phyloP scores from a whole-genome alignment of 495 filamentous ascomycete genomes.

The Hypoxylon subgilvum region DNA sequence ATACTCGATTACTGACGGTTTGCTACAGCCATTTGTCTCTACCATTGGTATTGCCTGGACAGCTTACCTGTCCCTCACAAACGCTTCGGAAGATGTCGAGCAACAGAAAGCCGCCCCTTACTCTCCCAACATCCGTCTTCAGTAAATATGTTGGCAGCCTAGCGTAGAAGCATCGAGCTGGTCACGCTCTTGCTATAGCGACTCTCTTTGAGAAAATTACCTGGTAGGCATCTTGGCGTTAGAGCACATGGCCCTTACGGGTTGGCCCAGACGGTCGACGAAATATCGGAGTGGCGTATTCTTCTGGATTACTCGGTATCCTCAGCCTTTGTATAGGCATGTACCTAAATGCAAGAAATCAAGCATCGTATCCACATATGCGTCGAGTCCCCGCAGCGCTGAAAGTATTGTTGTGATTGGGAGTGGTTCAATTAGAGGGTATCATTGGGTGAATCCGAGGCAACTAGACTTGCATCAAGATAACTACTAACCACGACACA shows the following conservation, averaged over 20 bases:
- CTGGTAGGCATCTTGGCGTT: constrained; percentile 23
- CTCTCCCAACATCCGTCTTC: constrained; percentile 40
- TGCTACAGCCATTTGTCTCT: constrained; percentile 86
- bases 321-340: constrained; percentile 6
- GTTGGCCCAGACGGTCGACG: constrained; percentile 1
- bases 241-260: constrained; percentile 4
- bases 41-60: constrained; percentile 98
- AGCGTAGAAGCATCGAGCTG: background rate
- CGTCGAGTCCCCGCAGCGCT: background rate
- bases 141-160: constrained; percentile 19
- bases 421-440: background rate
- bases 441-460: constrained; percentile 14
- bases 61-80: constrained; percentile 94
- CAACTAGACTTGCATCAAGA: background rate
- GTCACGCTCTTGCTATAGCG: constrained; percentile 8
- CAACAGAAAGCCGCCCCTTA: constrained; percentile 36
- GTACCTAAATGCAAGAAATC: constrained; percentile 25
- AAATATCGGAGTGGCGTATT: constrained; percentile 10
- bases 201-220: background rate
- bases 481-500: too few relatives aligned
- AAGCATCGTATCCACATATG: background rate
- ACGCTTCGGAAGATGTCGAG: constrained; percentile 74
- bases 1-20: constrained; percentile 12
- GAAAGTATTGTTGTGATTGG: background rate
- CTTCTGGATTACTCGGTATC: constrained; percentile 5